These are phyloP conservation scores for Suillus plorans DNA, from an alignment of 768 basidiomycete species.

Conservation along the genomic window DNA sequence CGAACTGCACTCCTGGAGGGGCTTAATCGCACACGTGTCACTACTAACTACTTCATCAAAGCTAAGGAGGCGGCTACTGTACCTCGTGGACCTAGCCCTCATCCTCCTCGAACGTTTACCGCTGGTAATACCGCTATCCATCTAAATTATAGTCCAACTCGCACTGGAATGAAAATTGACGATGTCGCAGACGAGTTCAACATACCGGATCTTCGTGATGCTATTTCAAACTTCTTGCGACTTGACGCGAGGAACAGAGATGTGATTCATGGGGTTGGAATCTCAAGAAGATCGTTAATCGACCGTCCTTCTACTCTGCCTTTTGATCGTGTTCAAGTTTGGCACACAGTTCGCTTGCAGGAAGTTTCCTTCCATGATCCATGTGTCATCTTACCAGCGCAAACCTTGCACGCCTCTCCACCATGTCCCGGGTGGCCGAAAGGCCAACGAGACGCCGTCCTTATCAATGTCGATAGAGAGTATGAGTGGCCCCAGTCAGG, in stretches of 20 bases:
- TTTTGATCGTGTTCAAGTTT: background rate
- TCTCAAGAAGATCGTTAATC: background rate
- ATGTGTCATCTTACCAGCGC: conserved; percentile 7
- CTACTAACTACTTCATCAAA: no score
- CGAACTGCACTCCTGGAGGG: no score
- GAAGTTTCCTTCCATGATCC: background rate
- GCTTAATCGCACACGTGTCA: no score
- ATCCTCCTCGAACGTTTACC: background rate
- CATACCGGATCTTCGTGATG: background rate
- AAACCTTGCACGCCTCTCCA: conserved; percentile 24
- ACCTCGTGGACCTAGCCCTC: no score
- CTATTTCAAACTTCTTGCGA: background rate
- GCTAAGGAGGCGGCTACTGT: no score
- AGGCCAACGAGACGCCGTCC: conserved; percentile 19
- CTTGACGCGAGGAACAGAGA: background rate
- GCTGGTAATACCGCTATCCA: background rate
- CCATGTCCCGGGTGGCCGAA: conserved; percentile 16
- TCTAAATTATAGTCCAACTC: background rate
- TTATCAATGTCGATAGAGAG: conserved; percentile 19
- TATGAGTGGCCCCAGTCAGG: conserved; percentile 18
- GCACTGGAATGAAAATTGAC: background rate
- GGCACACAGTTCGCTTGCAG: background rate
- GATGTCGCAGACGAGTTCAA: background rate
- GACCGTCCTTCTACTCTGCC: background rate
- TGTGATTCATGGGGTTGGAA: background rate